A percentile compares a stretch with the other conserved stretches of the same genome.
Conservation (phyloP, 352 stramenopile genomes). For the Phytophthora sp. region DNA sequence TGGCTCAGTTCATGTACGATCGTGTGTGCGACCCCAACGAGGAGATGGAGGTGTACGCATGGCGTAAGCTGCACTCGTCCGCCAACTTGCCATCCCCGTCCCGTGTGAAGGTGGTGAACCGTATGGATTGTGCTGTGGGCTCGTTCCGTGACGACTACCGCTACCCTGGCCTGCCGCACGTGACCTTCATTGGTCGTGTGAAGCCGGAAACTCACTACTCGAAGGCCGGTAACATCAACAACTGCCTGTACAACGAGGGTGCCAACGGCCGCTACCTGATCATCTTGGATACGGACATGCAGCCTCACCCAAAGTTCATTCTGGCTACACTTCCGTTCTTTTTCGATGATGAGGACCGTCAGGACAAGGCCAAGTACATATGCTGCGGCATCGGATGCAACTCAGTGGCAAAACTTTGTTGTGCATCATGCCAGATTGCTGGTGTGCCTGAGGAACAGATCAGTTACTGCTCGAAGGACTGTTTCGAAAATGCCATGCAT, state of each 20-base stretch:
- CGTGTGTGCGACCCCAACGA: constrained; percentile 85
- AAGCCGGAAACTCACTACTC: constrained; percentile 86
- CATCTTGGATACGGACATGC: constrained; percentile 88
- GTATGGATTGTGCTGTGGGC: constrained; percentile 68
- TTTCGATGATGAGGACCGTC: constrained; percentile 77
- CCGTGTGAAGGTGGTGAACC: constrained; percentile 72
- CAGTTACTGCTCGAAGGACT: constrained; percentile 89
- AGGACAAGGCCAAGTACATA: constrained; percentile 79
- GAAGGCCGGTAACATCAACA: constrained; percentile 91
- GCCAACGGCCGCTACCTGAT: constrained; percentile 80
- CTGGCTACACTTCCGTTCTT: constrained; percentile 81
- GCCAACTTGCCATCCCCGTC: constrained; percentile 75
- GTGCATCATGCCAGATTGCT: constrained; percentile 83
- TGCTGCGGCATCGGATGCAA: constrained; percentile 81
- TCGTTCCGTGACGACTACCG: constrained; percentile 88
- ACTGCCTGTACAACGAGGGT: constrained; percentile 85
- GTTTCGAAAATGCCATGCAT: constrained; percentile 88
- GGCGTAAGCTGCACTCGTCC: constrained; percentile 85
- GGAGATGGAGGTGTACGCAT: constrained; percentile 85
- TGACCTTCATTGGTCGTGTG: constrained; percentile 80
- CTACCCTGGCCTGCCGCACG: constrained; percentile 76
- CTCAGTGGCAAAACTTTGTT: constrained; percentile 82
- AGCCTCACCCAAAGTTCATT: constrained; percentile 80
- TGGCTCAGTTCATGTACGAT: constrained; percentile 89
- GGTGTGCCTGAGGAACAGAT: constrained; percentile 84